These are phyloP conservation scores for Trichoderma sp. DNA, from an alignment of 2,329 filamentous ascomycete species.

Conservation along the genomic window DNA sequence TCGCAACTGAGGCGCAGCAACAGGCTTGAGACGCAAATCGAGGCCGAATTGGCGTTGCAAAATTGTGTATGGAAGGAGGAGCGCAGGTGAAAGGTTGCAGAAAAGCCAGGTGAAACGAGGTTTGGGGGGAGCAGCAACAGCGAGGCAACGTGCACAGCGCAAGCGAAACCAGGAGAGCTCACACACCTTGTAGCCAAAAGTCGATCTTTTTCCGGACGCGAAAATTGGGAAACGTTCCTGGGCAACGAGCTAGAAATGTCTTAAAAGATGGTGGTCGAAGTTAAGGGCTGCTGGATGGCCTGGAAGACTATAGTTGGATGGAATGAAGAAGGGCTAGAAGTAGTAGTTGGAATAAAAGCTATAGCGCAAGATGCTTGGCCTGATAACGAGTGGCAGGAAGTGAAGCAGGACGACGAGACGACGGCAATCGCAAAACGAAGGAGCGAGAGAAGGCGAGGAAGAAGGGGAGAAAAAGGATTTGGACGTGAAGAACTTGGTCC, in stretches of 20 bases:
- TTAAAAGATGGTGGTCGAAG: slow-evolving; percentile 26
- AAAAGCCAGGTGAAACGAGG: slow-evolving; percentile 13
- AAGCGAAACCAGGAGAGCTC: slow-evolving; percentile 27
- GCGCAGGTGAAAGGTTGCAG: slow-evolving; percentile 10
- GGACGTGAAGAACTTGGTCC: slow-evolving; percentile 32
- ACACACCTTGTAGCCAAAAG: slow-evolving; percentile 23
- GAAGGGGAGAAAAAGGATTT: slow-evolving; percentile 34
- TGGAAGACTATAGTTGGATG: slow-evolving; percentile 11
- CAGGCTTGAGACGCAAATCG: slow-evolving; percentile 15
- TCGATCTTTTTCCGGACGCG: slow-evolving; percentile 27
- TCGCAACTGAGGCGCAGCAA: slow-evolving; percentile 7
- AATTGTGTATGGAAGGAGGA: slow-evolving; percentile 9
- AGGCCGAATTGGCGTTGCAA: slow-evolving; percentile 8
- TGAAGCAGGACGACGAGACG: slow-evolving; percentile 36
- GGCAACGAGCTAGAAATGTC: slow-evolving; percentile 32
- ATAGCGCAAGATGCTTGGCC: slow-evolving; percentile 38
- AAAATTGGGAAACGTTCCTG: slow-evolving; percentile 31
- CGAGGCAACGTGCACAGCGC: slow-evolving; percentile 26
- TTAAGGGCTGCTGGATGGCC: slow-evolving; percentile 22
- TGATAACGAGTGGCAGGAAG: slow-evolving; percentile 47
- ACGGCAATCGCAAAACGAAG: slow-evolving; percentile 29
- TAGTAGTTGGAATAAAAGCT: slow-evolving; percentile 36
- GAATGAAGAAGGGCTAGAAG: slow-evolving; percentile 19
- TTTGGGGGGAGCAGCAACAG: slow-evolving; percentile 27
- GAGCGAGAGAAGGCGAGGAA: slow-evolving; percentile 37